These are phyloP conservation scores for Colletotrichum sp. DNA, from an alignment of 2,329 filamentous ascomycete genomes.

Conservation along the genomic window DNA sequence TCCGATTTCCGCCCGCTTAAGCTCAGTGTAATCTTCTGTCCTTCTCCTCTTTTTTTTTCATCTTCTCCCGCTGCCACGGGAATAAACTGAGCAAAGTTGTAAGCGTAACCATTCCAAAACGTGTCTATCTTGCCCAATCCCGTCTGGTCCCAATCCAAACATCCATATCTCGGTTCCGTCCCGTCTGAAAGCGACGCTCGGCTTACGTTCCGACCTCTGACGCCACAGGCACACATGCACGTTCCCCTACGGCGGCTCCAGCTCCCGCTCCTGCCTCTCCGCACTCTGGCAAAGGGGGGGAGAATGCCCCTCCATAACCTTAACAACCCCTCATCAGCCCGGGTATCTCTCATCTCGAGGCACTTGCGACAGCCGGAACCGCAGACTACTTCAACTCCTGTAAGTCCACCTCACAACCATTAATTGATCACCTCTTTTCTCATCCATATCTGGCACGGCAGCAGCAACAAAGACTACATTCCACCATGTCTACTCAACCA, in stretches of 20 bases:
- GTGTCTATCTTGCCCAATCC: not conserved
- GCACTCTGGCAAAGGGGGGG: constrained; percentile 21
- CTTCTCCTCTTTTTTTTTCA: not conserved
- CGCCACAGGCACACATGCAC: constrained; percentile 22
- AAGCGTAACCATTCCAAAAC: constrained; percentile 8
- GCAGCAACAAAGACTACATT: constrained; percentile 6
- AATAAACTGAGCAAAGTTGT: constrained; percentile 11
- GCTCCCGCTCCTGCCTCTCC: constrained; percentile 23
- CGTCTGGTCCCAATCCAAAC: not conserved
- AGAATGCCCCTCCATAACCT: constrained; percentile 24
- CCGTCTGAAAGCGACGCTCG: constrained; percentile 13
- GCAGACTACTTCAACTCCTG: constrained; percentile 12
- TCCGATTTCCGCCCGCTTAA: constrained; percentile 1
- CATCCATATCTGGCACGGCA: not conserved
- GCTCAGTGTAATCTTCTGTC: not conserved
- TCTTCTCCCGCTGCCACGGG: not conserved
- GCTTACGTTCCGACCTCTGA: constrained; percentile 20
- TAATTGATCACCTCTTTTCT: not conserved
- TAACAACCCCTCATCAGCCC: constrained; percentile 24
- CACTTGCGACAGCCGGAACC: constrained; percentile 16
- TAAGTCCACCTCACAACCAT: not conserved
- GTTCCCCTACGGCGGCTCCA: constrained; percentile 19
- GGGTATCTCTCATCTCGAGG: constrained; percentile 24
- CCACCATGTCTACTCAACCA: constrained; percentile 66
- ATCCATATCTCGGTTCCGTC: not conserved